A percentile compares a stretch with the other conserved stretches of the same genome.
Conservation (phyloP, 768 basidiomycete species). For the Leccinum arenicola region DNA sequence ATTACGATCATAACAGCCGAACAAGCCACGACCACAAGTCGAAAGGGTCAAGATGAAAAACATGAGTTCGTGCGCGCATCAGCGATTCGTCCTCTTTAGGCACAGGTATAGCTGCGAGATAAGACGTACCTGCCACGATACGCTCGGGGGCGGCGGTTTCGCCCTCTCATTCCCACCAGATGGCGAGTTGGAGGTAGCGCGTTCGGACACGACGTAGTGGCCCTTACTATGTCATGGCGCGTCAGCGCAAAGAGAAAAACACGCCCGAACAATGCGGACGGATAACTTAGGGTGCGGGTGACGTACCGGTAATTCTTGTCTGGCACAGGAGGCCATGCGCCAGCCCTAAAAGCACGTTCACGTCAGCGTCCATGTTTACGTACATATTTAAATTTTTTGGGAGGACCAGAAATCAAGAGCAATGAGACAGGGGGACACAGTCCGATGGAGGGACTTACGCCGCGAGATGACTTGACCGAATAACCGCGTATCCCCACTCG, state of each 20-base stretch:
- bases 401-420: background rate
- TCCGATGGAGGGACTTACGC: conserved; percentile 43
- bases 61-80: conserved; percentile 1
- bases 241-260: background rate
- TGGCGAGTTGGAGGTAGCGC: conserved; percentile 29
- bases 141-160: conserved; percentile 54
- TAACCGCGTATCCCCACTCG: conserved; percentile 83
- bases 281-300: background rate
- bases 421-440: background rate
- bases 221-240: conserved; percentile 43
- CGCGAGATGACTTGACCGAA: conserved; percentile 69
- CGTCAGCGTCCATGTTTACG: background rate
- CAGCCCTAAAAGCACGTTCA: conserved; percentile 39
- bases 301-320: conserved; percentile 71
- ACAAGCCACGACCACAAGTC: background rate
- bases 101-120: conserved; percentile 7
- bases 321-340: conserved; percentile 76
- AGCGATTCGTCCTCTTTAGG: conserved; percentile 20
- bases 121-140: conserved; percentile 67
- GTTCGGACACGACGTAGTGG: conserved; percentile 72
- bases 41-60: conserved; percentile 1
- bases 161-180: conserved; percentile 48
- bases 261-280: conserved; percentile 13
- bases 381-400: background rate
- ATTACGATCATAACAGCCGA: background rate